Evolutionary conservation across 768 basidiomycete genomes (phyloP), one percentile per base, ranked within the genome.

Genomic region (Boletus sensibilis): DNA sequence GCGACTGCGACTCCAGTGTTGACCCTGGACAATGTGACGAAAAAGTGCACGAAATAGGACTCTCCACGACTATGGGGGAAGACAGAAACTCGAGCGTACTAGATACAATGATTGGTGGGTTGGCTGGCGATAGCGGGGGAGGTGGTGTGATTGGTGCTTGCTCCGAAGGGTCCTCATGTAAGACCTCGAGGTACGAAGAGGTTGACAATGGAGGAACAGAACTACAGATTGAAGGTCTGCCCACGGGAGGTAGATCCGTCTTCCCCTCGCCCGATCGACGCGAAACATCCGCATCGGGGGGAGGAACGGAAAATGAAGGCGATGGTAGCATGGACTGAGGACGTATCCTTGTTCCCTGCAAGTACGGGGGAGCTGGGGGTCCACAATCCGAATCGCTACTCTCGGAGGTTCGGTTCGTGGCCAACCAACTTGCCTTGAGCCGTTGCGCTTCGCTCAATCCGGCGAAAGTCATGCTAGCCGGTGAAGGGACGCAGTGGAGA

Each of bases 371-470:
- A 21, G 34, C 33, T 31, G 46, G 21, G 9, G 42, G 46, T 5
- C 3, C 52, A 13, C 18, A 34, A 14, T 53, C 71, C 4, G 68
- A 77, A 72, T 49, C 55, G 56, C 25, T 69, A 4, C 58, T 58
- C 29, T 69, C 67, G 9, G 53, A 46, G 4, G 56, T 38, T 25
- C 62, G 65, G 58, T 81, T 79, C 57, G 67, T 73, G 3, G 75
- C 73, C 57, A 81, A 73, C 83, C 83, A 86, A 50, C 77, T 76
- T 43, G 77, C 71, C 66, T 83, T 85, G 64, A 86, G 73, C 56
- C 68, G 75, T 53, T 76, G 75, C 7, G 84, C 84, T 9, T 81
- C 82, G 14, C 79, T 77, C 12, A 70, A 47, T 48, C 61, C 58
- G 52, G 64, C 14, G 53, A 53, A 6, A 48, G 60, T 5, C 56